These are phyloP conservation scores for Pezicula neosporulosa DNA, from an alignment of 2,329 filamentous ascomycete genomes.

Conservation along the genomic window DNA sequence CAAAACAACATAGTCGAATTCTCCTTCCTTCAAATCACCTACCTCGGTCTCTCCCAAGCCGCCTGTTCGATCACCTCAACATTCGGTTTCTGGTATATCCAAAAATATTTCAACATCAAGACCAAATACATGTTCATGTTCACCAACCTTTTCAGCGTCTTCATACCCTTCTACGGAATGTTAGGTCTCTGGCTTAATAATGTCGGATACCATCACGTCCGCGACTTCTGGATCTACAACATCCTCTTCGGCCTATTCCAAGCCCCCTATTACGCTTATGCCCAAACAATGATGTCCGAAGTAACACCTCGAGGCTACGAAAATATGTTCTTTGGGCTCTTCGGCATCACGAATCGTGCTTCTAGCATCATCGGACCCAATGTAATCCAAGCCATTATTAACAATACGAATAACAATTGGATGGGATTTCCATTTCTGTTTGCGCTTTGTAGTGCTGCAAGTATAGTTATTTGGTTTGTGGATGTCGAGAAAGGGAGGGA, in stretches of 20 bases:
- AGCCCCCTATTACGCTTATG: constrained; percentile 38
- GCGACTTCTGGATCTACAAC: constrained; percentile 40
- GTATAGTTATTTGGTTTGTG: constrained; percentile 35
- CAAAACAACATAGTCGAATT: constrained; percentile 37
- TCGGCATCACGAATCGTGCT: constrained; percentile 39
- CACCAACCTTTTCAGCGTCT: constrained; percentile 36
- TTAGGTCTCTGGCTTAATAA: constrained; percentile 34
- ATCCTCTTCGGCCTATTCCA: constrained; percentile 38
- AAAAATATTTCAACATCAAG: constrained; percentile 34
- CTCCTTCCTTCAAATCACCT: constrained; percentile 37
- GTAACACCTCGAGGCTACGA: constrained; percentile 38
- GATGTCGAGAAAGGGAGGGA: constrained; percentile 37
- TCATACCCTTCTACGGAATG: constrained; percentile 40
- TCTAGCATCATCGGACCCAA: constrained; percentile 40
- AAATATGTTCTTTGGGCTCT: constrained; percentile 40
- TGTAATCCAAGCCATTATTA: constrained; percentile 39
- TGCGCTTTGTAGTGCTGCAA: constrained; percentile 32
- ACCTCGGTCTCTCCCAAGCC: constrained; percentile 36
- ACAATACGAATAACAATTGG: constrained; percentile 37
- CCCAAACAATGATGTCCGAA: constrained; percentile 41
- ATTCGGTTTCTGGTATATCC: constrained; percentile 39
- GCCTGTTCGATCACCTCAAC: constrained; percentile 34
- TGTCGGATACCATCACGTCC: constrained; percentile 35
- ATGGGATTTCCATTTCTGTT: constrained; percentile 41
- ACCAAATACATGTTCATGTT: constrained; percentile 39